Evolutionary conservation across 2,329 filamentous ascomycete species (phyloP), one percentile per base, ranked within the genome.

Genomic region (Epichloe glyceriae): DNA sequence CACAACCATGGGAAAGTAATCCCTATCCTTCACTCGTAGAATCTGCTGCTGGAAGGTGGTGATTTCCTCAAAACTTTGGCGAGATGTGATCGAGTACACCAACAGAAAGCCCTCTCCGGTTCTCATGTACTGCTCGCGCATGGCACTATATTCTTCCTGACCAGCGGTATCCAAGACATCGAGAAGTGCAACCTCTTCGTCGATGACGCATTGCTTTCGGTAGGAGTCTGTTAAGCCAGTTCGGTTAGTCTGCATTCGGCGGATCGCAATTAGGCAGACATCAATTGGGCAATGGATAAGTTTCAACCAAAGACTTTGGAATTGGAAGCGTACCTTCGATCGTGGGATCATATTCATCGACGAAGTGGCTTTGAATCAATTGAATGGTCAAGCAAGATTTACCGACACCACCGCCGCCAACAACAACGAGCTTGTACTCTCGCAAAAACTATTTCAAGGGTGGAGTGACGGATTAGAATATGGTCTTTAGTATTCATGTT

Each of bases 121-220:
- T 64, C 93, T 85, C 91, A 98, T 98, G 79, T 97, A 98, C 73
- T 97, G 93, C 75, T 98, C 93, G 66, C 93, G 81, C 93, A 98
- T 97, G 50, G 93, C 93, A 52, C 90, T 95, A 76, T 97, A 98
- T 74, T 98, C 93, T 73, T 98, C 93, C 71, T 98, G 93, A 54
- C 93, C 93, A 56, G 93, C 93, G 50, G 93, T 98, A 71, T 98
- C 93, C 67, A 97, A 84, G 56, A 98, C 93, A 70, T 98, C 93
- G 70, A 98, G 85, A 54, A 98, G 80, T 48, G 93, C 93, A 59
- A 96, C 89, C 73, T 98, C 93, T 62, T 97, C 93, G 67, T 98
- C 93, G 68, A 98, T 95, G 61, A 95, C 85, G 70, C 93, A 97
- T 79, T 97, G 93, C 84, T 98, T 98, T 75, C 93, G 89, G 78